These are phyloP conservation scores for Fraxinus albicans DNA, from an alignment of 305 asterid species.

Conservation along the genomic window DNA sequence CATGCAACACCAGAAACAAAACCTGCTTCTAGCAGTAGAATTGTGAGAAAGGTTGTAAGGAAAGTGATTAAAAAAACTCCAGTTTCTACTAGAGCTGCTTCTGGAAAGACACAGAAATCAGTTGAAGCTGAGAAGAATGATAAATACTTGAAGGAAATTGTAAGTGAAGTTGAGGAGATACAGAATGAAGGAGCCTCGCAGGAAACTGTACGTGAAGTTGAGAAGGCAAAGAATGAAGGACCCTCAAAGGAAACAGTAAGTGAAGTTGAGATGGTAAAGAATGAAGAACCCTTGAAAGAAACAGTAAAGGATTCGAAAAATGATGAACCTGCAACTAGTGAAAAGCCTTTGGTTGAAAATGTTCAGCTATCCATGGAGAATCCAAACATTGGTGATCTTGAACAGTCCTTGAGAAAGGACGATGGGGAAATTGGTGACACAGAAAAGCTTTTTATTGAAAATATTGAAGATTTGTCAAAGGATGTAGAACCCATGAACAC, in stretches of 20 bases:
- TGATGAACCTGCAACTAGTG: background rate
- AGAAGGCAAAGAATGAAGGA: background rate
- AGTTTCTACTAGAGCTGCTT: constrained; percentile 30
- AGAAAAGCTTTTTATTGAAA: constrained; percentile 20
- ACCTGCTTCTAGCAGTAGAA: constrained; percentile 35
- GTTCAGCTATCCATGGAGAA: constrained; percentile 25
- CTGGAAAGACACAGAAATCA: constrained; percentile 23
- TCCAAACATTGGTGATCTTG: constrained; percentile 9
- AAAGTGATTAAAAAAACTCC: constrained; percentile 37
- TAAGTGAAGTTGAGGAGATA: constrained; percentile 11
- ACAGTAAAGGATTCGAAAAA: background rate
- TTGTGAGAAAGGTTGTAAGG: constrained; percentile 41
- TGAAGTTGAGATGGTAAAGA: constrained; percentile 5
- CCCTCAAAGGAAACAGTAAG: background rate
- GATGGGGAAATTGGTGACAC: constrained; percentile 21
- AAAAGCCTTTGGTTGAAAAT: constrained; percentile 16
- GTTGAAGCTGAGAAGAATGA: constrained; percentile 28
- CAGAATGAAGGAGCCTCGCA: background rate
- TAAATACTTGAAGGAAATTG: constrained; percentile 16
- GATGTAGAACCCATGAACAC: constrained; percentile 22
- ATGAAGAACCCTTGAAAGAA: constrained; percentile 6
- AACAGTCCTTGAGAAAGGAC: constrained; percentile 3
- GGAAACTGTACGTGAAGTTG: constrained; percentile 4
- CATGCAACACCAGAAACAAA: constrained; percentile 33
- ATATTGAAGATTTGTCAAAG: constrained; percentile 19